Base-by-base conservation (phyloP, 345 rosid genomes). In the Turnera subulata region DNA sequence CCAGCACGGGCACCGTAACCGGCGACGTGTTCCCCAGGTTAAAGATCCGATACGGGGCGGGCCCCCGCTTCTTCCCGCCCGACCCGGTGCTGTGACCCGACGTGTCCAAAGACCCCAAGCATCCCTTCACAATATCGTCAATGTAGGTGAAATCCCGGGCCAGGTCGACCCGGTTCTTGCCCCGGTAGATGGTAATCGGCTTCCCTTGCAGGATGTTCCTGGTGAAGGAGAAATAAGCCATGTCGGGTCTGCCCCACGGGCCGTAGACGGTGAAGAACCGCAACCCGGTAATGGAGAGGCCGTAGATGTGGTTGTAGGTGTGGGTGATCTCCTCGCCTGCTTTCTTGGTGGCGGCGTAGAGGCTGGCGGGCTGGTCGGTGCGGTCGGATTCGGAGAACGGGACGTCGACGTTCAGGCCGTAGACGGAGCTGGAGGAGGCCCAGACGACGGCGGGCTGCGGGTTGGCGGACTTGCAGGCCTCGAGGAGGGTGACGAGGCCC, bases 271-370 rank as follows among this genome's bases (percentile, higher is more conserved):
- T 74, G 32, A 69, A 74, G 46, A 74, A 74, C 46, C 78, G 59
- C 22, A 74, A 37, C 14, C 74, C 78, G 11, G 78, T 74, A 15
- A 74, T 58, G 32, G 78, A 69, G 3, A 74, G 63, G 11, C 78
- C 78, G 46, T 74, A 65, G 40, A 74, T 74, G 48, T 74, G 71
- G 50, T 74, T 74, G 26, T 74, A 69, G 0, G 74, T 65, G 21
- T 74, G 78, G 6, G 78, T 61, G 16, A 74, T 65, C 47, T 69
- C 78, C 62, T 74, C 78, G 17, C 78, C 78, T 11, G 78, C 78
- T 58, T 74, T 74, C 46, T 74, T 74, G 1, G 78, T 57, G 6
- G 78, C 74, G 4, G 78, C 74, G 40, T 74, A 74, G 24, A 74
- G 71, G 54, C 74, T 69, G 14, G 78, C 74, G 0, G 78, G 78